A percentile compares a stretch with the other conserved stretches of the same genome.
These are phyloP conservation scores for Fusarium pilosicola DNA, from an alignment of 2,329 filamentous ascomycete genomes.

Conservation along the genomic window DNA sequence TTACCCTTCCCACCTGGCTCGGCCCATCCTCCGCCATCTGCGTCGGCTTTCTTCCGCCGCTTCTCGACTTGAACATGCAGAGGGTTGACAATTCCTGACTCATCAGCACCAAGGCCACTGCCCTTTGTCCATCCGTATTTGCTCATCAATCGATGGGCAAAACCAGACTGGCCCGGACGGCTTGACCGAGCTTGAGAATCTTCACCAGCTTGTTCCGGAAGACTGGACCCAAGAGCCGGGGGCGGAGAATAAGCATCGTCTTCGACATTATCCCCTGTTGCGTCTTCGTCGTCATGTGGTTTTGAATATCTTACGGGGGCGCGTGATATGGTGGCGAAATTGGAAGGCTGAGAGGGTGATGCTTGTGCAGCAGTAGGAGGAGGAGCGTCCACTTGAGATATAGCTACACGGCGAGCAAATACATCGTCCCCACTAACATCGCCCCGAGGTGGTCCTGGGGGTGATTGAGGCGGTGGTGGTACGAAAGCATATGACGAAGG, in stretches of 20 bases:
- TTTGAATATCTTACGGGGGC: constrained; percentile 78
- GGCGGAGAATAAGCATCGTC: constrained; percentile 56
- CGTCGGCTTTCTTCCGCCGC: constrained; percentile 79
- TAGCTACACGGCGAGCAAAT: constrained; percentile 69
- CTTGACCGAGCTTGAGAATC: constrained; percentile 63
- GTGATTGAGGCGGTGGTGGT: constrained; percentile 62
- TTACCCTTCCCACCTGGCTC: constrained; percentile 76
- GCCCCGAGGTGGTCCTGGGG: constrained; percentile 59
- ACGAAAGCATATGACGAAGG: constrained; percentile 66
- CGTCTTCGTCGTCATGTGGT: constrained; percentile 39
- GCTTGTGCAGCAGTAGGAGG: constrained; percentile 45
- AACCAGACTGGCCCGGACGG: constrained; percentile 82
- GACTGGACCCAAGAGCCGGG: constrained; percentile 60
- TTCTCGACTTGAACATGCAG: constrained; percentile 88
- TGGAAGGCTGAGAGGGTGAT: constrained; percentile 52
- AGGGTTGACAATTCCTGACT: constrained; percentile 85
- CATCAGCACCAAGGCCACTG: constrained; percentile 83
- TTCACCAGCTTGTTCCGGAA: constrained; percentile 47
- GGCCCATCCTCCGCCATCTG: constrained; percentile 81
- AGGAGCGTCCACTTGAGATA: constrained; percentile 58
- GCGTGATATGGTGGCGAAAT: constrained; percentile 74
- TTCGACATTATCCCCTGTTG: constrained; percentile 53
- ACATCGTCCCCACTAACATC: constrained; percentile 76
- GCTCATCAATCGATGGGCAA: constrained; percentile 87
- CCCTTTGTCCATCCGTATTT: constrained; percentile 96